These are phyloP conservation scores for Candida golubevii DNA, from an alignment of 805 yeast genomes.

Conservation along the genomic window DNA sequence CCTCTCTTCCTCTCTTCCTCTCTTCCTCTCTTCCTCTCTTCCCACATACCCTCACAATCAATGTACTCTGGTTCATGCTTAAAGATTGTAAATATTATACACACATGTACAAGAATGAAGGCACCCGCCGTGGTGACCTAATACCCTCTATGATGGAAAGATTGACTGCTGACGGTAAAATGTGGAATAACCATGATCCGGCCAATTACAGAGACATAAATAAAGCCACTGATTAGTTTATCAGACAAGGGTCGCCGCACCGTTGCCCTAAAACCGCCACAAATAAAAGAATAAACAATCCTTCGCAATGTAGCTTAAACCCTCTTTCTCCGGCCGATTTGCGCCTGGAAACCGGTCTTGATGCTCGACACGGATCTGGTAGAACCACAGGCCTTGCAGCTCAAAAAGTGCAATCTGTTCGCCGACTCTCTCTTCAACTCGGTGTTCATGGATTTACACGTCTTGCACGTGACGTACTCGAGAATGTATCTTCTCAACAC, in stretches of 20 bases:
- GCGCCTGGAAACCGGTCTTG: constrained; percentile 99
- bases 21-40: too few species aligned
- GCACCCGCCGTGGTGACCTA: too few species aligned
- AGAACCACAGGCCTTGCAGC: constrained; percentile 97
- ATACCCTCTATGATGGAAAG: too few species aligned
- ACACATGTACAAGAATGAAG: not conserved
- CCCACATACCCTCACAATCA: too few species aligned
- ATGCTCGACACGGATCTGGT: constrained; percentile 95
- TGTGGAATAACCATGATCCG: too few species aligned
- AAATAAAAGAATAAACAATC: too few species aligned
- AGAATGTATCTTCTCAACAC: constrained; percentile 93
- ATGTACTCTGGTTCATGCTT: not conserved
- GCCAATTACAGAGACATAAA: too few species aligned
- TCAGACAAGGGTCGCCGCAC: too few species aligned
- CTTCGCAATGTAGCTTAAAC: constrained; percentile 16
- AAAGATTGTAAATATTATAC: constrained; percentile 5
- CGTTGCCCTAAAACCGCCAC: too few species aligned
- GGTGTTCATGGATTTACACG: constrained; percentile 97
- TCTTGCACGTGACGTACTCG: constrained; percentile 98
- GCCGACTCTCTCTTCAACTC: constrained; percentile 92
- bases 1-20: too few species aligned
- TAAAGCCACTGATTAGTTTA: too few species aligned
- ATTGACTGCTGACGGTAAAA: too few species aligned
- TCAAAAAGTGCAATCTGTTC: constrained; percentile 94
- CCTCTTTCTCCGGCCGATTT: constrained; percentile 85